These are phyloP conservation scores for sunflower (Helianthus annuus) DNA, from an alignment of 129 eudicot species.

Conservation along the genomic window DNA sequence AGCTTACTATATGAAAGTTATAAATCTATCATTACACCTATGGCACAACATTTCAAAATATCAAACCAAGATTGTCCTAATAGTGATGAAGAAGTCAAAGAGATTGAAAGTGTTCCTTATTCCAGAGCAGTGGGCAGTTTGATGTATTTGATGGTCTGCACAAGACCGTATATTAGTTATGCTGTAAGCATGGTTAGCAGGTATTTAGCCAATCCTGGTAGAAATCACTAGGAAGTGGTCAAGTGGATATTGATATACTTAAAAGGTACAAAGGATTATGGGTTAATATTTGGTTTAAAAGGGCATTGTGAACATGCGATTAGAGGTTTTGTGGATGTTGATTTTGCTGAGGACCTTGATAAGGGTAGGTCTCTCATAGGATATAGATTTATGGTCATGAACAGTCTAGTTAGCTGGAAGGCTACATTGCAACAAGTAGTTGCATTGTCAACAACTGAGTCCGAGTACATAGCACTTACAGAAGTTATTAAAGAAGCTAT, in stretches of 20 bases:
- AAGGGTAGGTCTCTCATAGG: neutral
- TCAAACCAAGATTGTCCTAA: too few relatives aligned
- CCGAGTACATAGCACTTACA: neutral
- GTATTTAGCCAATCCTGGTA: neutral
- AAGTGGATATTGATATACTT: too few relatives aligned
- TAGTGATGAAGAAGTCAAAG: too few relatives aligned
- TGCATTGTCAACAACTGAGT: neutral
- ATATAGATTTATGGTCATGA: neutral
- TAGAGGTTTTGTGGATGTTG: neutral
- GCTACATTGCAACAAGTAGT: neutral
- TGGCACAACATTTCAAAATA: too few relatives aligned
- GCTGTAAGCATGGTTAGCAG: neutral
- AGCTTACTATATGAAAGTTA: too few relatives aligned
- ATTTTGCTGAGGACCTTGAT: neutral
- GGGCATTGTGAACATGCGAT: neutral
- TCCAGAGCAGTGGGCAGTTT: too few relatives aligned
- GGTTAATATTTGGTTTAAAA: neutral
- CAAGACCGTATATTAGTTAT: neutral
- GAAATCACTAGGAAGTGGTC: neutral
- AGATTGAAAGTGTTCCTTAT: too few relatives aligned
- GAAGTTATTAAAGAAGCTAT: neutral
- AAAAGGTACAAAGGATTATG: neutral
- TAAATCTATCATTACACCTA: too few relatives aligned
- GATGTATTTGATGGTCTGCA: neutral
- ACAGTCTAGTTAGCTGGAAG: neutral